phyloP scores from a whole-genome alignment of 176 grass and related monocot species.

The Sorghum bicolor region DNA sequence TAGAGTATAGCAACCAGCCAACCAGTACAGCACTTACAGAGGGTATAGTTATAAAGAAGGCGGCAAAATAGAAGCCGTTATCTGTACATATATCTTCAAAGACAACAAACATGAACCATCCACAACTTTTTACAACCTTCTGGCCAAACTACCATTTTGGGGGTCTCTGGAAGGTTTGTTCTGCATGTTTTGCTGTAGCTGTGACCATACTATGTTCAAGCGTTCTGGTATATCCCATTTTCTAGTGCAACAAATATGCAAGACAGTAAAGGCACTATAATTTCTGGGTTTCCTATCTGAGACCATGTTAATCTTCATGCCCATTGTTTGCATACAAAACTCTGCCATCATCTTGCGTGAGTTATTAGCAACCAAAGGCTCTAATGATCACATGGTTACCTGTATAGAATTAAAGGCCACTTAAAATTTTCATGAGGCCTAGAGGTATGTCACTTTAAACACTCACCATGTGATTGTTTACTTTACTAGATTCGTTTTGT shows the following conservation, averaged over 20 bases:
- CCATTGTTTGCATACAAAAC: not conserved
- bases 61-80: not conserved
- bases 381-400: not conserved
- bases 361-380: slow-evolving; percentile 9
- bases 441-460: not conserved
- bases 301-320: not conserved
- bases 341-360: not conserved
- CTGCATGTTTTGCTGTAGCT: not conserved
- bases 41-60: not conserved
- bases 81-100: not conserved
- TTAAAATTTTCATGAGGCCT: not conserved
- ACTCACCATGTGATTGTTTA: not conserved
- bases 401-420: not conserved
- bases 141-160: not conserved
- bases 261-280: not conserved
- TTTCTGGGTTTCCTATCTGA: not conserved
- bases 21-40: not conserved
- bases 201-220: not conserved
- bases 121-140: not conserved
- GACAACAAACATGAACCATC: not conserved
- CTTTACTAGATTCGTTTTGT: not conserved
- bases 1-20: not conserved
- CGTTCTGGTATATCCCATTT: not conserved
- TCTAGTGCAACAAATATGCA: not conserved
- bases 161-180: not conserved